Conservation (phyloP, 78 protist species). For the Dictyostelium capitatum region DNA sequence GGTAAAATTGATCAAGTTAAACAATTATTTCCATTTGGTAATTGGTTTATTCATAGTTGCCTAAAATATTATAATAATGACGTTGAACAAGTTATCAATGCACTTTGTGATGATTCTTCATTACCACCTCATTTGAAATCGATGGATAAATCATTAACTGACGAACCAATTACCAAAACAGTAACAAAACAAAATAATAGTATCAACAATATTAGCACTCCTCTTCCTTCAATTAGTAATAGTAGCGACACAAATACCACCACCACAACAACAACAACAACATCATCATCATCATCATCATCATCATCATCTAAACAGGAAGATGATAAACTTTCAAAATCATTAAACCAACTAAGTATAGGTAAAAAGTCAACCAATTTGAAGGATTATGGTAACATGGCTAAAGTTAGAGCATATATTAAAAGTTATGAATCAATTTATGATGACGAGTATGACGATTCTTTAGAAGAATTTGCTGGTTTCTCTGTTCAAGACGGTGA, state of each 20-base stretch:
- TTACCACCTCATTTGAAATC: slow-evolving; percentile 52
- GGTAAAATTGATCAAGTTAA: slow-evolving; percentile 31
- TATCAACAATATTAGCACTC: neutral
- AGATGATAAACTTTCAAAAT: neutral
- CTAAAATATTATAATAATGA: slow-evolving; percentile 44
- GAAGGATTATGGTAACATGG: neutral
- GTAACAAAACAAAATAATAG: neutral
- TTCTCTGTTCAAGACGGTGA: slow-evolving; percentile 72
- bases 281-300: neutral
- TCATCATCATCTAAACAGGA: neutral
- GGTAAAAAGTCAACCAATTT: slow-evolving; percentile 15
- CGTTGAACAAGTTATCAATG: slow-evolving; percentile 56
- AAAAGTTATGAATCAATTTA: slow-evolving; percentile 46
- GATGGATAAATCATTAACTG: slow-evolving; percentile 15
- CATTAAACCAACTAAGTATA: slow-evolving; percentile 13
- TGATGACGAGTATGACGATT: slow-evolving; percentile 75
- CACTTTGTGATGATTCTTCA: slow-evolving; percentile 53
- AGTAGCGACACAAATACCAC: neutral
- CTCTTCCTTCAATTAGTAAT: neutral
- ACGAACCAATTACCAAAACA: neutral
- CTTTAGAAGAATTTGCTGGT: slow-evolving; percentile 44
- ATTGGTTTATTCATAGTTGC: slow-evolving; percentile 46
- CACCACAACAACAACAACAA: slow-evolving; percentile 3
- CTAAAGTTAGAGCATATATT: slow-evolving; percentile 17
- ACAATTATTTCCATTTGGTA: slow-evolving; percentile 44